Conservation (phyloP, 345 rosid genomes). For the Lepidium aucheri region DNA sequence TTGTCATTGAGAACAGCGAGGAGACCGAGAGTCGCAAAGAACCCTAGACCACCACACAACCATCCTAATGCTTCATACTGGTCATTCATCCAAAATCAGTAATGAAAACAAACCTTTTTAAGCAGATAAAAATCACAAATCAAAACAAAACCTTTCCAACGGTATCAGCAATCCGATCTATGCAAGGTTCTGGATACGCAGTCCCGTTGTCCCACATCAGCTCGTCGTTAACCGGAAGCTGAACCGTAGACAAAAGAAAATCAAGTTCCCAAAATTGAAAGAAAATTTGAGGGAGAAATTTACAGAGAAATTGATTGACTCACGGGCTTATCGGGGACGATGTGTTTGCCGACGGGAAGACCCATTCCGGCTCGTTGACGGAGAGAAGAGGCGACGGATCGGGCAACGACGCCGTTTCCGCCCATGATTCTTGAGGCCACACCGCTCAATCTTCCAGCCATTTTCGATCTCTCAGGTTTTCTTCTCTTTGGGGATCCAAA, state of each 20-base stretch:
- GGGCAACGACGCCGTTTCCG: constrained; percentile 67
- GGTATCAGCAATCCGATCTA: constrained; percentile 97
- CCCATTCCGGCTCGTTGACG: constrained; percentile 96
- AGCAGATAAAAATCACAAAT: neutral
- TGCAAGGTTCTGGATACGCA: constrained; percentile 81
- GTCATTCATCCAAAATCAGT: neutral
- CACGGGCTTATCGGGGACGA: constrained; percentile 93
- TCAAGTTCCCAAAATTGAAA: constrained; percentile 5
- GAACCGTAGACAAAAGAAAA: neutral
- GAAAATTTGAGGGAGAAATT: neutral
- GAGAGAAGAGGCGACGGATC: constrained; percentile 70
- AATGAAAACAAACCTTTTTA: too few species aligned
- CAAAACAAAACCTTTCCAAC: constrained; percentile 64
- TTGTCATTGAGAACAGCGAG: constrained; percentile 81
- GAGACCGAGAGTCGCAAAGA: constrained; percentile 62
- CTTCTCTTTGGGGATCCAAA: neutral
- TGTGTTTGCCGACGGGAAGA: constrained; percentile 88
- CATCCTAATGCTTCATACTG: constrained; percentile 98
- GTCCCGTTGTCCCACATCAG: constrained; percentile 96
- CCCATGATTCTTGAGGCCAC: constrained; percentile 79
- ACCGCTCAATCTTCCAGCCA: constrained; percentile 81
- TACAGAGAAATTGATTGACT: constrained; percentile 4
- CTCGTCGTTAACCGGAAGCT: constrained; percentile 89
- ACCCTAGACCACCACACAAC: constrained; percentile 89
- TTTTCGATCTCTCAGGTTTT: constrained; percentile 18